Evolutionary conservation across 768 basidiomycete species (phyloP).

Genomic region (Collybiopsis luxurians): DNA sequence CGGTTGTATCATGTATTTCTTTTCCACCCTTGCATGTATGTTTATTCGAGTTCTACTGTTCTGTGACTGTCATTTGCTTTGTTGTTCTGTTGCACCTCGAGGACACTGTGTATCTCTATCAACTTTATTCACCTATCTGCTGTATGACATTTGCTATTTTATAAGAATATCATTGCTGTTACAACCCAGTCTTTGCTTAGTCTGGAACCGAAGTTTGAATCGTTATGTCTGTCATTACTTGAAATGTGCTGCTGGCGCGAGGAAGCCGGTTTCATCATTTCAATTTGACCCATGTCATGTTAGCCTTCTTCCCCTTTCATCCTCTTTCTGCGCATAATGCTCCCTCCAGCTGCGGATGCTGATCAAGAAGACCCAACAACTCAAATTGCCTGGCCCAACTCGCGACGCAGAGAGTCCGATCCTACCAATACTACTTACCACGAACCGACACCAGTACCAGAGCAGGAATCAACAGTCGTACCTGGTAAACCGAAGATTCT

Average conservation of each 20-base stretch:
- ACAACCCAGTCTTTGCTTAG: no score
- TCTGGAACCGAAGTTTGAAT: no score
- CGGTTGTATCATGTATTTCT: conserved; percentile 1
- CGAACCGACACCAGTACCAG: conserved; percentile 12
- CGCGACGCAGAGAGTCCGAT: conserved; percentile 25
- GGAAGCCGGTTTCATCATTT: not conserved
- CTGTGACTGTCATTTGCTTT: conserved; percentile 7
- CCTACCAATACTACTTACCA: not conserved
- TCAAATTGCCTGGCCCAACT: conserved; percentile 75
- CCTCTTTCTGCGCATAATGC: conserved; percentile 42
- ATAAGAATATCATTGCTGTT: no score
- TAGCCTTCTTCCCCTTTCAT: conserved; percentile 4
- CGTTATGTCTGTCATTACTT: not conserved
- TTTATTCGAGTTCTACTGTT: conserved; percentile 12
- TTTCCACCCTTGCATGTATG: conserved; percentile 19
- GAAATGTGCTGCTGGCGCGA: not conserved
- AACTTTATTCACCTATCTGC: not conserved
- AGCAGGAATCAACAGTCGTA: conserved; percentile 15
- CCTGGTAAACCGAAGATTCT: conserved; percentile 11
- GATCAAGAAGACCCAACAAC: conserved; percentile 75
- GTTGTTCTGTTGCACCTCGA: conserved; percentile 4
- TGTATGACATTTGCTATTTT: conserved; percentile 7
- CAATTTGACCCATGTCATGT: not conserved
- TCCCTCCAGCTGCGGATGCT: conserved; percentile 51
- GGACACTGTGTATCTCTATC: conserved; percentile 5